Conservation (phyloP, 2,329 filamentous ascomycete species). For the Lasiodiplodia gonubiensis region DNA sequence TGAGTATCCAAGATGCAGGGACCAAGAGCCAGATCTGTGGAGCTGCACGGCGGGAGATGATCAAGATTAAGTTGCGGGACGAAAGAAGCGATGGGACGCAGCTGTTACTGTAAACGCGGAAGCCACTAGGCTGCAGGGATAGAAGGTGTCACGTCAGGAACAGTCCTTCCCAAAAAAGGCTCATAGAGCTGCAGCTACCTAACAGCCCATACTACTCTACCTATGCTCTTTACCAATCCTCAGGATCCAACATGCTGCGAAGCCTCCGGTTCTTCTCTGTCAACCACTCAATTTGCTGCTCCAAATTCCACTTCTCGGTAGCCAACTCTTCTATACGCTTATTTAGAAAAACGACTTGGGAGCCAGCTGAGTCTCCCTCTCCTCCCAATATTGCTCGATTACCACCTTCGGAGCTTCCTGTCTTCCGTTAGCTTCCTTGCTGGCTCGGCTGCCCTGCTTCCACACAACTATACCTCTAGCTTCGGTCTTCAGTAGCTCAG, state of each 20-base stretch:
- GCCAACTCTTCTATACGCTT: neutral
- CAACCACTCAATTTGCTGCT: neutral
- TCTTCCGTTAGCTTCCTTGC: neutral
- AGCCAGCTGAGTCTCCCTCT: neutral
- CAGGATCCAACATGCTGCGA: neutral
- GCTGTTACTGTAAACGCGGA: neutral
- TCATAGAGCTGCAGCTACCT: neutral
- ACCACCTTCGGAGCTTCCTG: neutral
- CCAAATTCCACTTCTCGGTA: neutral
- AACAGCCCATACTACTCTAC: neutral
- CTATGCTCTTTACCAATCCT: neutral
- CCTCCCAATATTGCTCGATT: neutral
- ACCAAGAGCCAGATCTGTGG: neutral
- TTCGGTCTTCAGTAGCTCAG: neutral
- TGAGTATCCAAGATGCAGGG: conserved; percentile 12
- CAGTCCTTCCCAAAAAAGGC: neutral
- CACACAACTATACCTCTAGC: neutral
- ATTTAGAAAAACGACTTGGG: neutral
- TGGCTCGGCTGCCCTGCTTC: neutral
- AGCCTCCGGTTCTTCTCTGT: conserved; percentile 1
- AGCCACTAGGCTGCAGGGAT: neutral
- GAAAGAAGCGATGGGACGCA: neutral
- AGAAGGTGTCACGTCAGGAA: neutral
- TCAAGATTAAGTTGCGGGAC: neutral
- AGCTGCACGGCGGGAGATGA: neutral